Base-by-base conservation (phyloP, 106 monocot species). In the Posidonia australis region DNA sequence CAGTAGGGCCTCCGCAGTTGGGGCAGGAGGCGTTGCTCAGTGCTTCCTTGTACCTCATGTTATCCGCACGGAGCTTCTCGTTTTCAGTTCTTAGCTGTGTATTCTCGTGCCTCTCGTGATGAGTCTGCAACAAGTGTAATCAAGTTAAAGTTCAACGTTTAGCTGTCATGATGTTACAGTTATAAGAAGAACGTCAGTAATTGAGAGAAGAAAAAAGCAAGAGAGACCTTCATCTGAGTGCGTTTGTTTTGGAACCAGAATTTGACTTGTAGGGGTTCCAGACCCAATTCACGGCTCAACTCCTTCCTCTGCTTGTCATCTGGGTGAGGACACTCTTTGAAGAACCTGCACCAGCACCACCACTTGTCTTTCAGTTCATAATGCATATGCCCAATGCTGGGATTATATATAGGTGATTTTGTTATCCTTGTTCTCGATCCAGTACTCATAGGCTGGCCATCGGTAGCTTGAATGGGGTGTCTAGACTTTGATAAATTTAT, bases 161-260 rank as follows among this genome's bases (percentile, higher is more conserved):
- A n/a, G n/a, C 44, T 45, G 44, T 10, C 24, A 54, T 26, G 25
- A 21, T 54, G 12, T 0, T 51, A 9, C 5, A 66, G 27, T 27
- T 11, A 11, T 5, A 13, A 53, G 18, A 17, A 17, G n/a, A 22
- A 3, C 27, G 20, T 9, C 0, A 31, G 10, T 51, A 13, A 51
- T 67, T 10, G 27, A 57, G 22, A 57, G 56, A 1, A 44, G 0
- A 23, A 29, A 14, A n/a, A 57, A 28, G 41, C 36, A 36, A 36
- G 2, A 2, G 14, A 56, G 17, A 90, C 96, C 96, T 96, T 96
- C 87, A 90, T 90, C 61, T 96, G 96, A n/a, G 96, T 96, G 55
- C 96, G 84, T 53, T 87, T 90, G 84, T 96, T 96, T 62, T 96
- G 96, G 76, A 96, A 96, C 96, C 96, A 96, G 72, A 96, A 96